phyloP scores from a whole-genome alignment of 1,284 basidiomycete genomes.

The Fomitopsis betulina region DNA sequence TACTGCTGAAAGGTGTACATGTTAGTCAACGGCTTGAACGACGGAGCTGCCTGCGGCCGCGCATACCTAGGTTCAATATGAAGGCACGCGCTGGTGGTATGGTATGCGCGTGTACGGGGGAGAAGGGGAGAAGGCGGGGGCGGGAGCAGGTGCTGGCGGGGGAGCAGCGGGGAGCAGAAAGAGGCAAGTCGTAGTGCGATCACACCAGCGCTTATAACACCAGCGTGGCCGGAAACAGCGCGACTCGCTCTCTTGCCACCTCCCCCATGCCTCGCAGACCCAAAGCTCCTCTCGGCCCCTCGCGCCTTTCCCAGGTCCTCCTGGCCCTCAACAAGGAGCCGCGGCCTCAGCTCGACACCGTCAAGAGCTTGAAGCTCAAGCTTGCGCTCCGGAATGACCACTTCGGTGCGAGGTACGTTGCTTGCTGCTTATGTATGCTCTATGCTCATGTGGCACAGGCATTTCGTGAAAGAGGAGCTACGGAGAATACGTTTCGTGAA shows the following conservation, averaged over 20 bases:
- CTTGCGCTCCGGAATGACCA: constrained; percentile 64
- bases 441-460: constrained; percentile 34
- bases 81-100: constrained; percentile 10
- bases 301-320: constrained; percentile 52
- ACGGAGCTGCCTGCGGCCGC: background rate
- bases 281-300: constrained; percentile 45
- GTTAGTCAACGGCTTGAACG: background rate
- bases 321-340: constrained; percentile 49
- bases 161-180: background rate
- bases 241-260: background rate
- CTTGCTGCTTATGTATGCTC: background rate
- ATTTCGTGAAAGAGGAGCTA: constrained; percentile 72
- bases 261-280: constrained; percentile 35
- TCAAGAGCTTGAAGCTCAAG: constrained; percentile 52
- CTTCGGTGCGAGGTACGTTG: constrained; percentile 58
- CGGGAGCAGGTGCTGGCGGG: background rate
- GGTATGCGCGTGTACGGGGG: constrained; percentile 2
- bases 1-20: constrained; percentile 16
- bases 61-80: constrained; percentile 4
- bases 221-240: background rate
- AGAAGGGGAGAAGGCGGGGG: constrained; percentile 1
- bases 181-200: constrained; percentile 1
- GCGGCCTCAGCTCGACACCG: constrained; percentile 44
- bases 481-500: constrained; percentile 74
- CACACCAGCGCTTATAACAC: background rate